A percentile compares a stretch with the other conserved stretches of the same genome.
phyloP scores from a whole-genome alignment of 2,329 filamentous ascomycete species.

The Daldinia sp. region DNA sequence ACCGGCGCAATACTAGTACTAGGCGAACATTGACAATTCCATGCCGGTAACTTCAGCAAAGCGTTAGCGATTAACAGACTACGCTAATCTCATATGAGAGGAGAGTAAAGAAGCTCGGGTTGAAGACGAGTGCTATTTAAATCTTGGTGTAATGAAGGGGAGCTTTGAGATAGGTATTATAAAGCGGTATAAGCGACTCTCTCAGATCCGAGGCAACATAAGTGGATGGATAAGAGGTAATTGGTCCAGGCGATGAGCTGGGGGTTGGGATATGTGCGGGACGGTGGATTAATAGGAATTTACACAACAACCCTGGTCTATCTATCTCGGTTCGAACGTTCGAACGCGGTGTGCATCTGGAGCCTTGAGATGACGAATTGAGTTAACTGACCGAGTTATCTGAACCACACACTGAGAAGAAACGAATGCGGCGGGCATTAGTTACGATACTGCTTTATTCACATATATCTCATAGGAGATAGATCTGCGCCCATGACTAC shows the following conservation, averaged over 20 bases:
- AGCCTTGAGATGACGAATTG: slow-evolving; percentile 5
- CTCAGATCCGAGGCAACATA: slow-evolving; percentile 31
- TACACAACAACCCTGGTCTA: slow-evolving; percentile 15
- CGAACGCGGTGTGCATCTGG: slow-evolving; percentile 13
- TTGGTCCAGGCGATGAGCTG: slow-evolving; percentile 28
- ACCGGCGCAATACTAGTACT: slow-evolving; percentile 53
- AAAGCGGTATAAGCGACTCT: slow-evolving; percentile 41
- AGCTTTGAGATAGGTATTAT: slow-evolving; percentile 39
- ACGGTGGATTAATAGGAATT: slow-evolving; percentile 31
- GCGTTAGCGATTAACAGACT: slow-evolving; percentile 47
- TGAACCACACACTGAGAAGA: slow-evolving; percentile 20
- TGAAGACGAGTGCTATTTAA: slow-evolving; percentile 26
- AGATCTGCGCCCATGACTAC: slow-evolving; percentile 33
- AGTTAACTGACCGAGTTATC: slow-evolving; percentile 28
- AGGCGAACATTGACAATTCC: slow-evolving; percentile 56
- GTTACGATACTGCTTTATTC: slow-evolving; percentile 34
- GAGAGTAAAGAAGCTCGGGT: slow-evolving; percentile 15
- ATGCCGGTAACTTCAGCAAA: slow-evolving; percentile 54
- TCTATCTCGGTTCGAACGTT: slow-evolving; percentile 32
- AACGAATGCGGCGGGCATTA: slow-evolving; percentile 38
- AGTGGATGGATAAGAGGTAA: slow-evolving; percentile 4
- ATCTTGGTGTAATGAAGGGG: slow-evolving; percentile 23
- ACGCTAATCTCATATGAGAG: slow-evolving; percentile 45
- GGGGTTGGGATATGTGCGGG: slow-evolving; percentile 33
- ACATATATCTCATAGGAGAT: slow-evolving; percentile 14